Evolutionary conservation across 1,284 basidiomycete genomes (phyloP), one percentile per base, ranked within the genome.

Genomic region (Tilletia indica): DNA sequence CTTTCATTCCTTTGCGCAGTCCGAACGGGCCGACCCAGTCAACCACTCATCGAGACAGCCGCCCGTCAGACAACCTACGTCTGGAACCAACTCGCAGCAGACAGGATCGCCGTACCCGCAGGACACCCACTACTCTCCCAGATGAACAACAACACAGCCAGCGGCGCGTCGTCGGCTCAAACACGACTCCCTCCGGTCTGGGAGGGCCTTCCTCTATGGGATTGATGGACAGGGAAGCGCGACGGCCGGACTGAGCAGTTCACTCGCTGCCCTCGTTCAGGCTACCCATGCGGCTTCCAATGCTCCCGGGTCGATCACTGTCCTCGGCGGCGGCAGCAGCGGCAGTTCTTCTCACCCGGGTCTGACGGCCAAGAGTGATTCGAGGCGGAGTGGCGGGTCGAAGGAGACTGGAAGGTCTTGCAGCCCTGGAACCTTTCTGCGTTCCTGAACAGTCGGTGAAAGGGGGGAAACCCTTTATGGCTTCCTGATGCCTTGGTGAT

Each of bases 1-100:
- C 70, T 47, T 49, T 68, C 9, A 19, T 34, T 8, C 3, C 51
- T 19, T 19, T 31, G 5, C 25, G 48, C 67, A 76, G 74, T 70
- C 25, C 72, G 78, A 9, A 76, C 73, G 14, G 80, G 80, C 8
- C 72, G 73, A 34, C 75, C 80, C 25, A 79, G 77, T 42, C 80
- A 82, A 67, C 80, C 80, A 9, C 61, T 82, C 47, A 74, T 82
- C 64, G 80, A 82, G 73, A 71, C 77, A 14, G 80, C 80, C 19
- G 80, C 80, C 25, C 70, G 80, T 19, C 80, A 82, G 72, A 82
- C 78, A 16, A 77, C 74, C 12, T 75, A 79, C 51, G 48, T 80
- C 38, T 81, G 74, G 71, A 34, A 71, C 4, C 71, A 74, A 19
- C 68, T 81, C 21, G 56, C 56, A 25, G 34, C 49, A 12, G 68